These are phyloP conservation scores for Colletotrichum sidae DNA, from an alignment of 2,329 filamentous ascomycete genomes.

Conservation along the genomic window DNA sequence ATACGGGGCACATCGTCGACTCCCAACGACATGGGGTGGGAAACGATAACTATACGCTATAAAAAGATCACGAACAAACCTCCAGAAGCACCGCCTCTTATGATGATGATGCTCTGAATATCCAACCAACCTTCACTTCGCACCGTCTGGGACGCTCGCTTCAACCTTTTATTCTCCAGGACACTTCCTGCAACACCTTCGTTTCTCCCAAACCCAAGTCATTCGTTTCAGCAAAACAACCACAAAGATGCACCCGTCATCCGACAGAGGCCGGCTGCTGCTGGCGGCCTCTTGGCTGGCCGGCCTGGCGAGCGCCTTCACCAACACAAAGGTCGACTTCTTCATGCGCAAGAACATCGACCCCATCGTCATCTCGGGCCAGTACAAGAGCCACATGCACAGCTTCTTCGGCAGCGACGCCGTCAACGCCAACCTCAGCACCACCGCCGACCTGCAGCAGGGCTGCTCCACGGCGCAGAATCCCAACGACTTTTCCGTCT, in stretches of 20 bases:
- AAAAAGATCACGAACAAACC: neutral
- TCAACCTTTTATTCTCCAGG: neutral
- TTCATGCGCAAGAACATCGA: slow-evolving; percentile 50
- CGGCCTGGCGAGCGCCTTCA: slow-evolving; percentile 40
- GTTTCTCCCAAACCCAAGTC: neutral
- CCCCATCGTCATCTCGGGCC: slow-evolving; percentile 46
- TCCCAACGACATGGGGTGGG: neutral
- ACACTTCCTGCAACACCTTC: neutral
- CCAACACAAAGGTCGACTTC: slow-evolving; percentile 39
- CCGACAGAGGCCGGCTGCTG: neutral
- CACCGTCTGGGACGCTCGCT: neutral
- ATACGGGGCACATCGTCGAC: slow-evolving; percentile 3
- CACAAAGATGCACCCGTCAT: slow-evolving; percentile 11
- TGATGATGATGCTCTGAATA: too few relatives aligned
- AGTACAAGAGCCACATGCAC: slow-evolving; percentile 48
- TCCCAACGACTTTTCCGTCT: slow-evolving; percentile 56
- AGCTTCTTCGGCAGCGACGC: slow-evolving; percentile 50
- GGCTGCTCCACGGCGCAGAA: slow-evolving; percentile 57
- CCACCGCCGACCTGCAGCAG: slow-evolving; percentile 45
- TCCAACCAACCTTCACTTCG: neutral
- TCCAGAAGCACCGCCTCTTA: neutral
- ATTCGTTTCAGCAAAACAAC: neutral
- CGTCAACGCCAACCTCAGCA: slow-evolving; percentile 45
- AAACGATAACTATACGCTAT: slow-evolving; percentile 7
- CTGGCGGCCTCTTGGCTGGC: slow-evolving; percentile 13